These are phyloP conservation scores for Termitomyces heimii DNA, from an alignment of 768 basidiomycete genomes.

Conservation along the genomic window DNA sequence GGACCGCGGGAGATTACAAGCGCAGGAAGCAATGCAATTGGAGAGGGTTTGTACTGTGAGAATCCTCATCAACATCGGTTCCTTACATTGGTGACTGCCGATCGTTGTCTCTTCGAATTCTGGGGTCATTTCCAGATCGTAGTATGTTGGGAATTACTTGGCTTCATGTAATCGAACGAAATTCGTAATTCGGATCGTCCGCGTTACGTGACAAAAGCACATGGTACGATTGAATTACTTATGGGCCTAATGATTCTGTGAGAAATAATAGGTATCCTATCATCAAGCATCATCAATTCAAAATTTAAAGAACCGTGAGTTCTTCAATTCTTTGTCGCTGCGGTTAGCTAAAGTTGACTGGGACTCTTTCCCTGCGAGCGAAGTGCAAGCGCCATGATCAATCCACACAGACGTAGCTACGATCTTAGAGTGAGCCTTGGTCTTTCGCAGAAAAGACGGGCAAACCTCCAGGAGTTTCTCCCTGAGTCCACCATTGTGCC, in stretches of 20 bases:
- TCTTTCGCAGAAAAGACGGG: conserved; percentile 4
- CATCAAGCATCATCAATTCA: neutral
- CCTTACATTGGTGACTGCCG: conserved; percentile 5
- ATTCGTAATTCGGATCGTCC: neutral
- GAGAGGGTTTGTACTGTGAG: conserved; percentile 3
- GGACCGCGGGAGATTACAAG: neutral
- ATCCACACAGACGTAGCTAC: conserved; percentile 50
- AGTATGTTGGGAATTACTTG: neutral
- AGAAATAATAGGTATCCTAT: neutral
- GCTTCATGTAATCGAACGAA: neutral
- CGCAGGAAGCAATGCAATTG: neutral
- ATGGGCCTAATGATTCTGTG: neutral
- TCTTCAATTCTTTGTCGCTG: conserved; percentile 5
- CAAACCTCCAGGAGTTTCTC: conserved; percentile 46
- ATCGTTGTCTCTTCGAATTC: neutral
- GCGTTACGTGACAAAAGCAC: neutral
- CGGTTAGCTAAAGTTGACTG: conserved; percentile 2
- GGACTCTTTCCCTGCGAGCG: conserved; percentile 9
- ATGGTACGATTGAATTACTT: neutral
- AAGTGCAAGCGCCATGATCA: conserved; percentile 47
- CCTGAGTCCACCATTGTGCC: conserved; percentile 61
- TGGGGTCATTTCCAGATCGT: neutral
- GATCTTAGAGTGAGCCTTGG: neutral
- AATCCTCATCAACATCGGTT: conserved; percentile 2
- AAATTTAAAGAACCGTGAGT: conserved; percentile 23